phyloP scores from a whole-genome alignment of 306 rosid species.

The Alnus glutinosa region DNA sequence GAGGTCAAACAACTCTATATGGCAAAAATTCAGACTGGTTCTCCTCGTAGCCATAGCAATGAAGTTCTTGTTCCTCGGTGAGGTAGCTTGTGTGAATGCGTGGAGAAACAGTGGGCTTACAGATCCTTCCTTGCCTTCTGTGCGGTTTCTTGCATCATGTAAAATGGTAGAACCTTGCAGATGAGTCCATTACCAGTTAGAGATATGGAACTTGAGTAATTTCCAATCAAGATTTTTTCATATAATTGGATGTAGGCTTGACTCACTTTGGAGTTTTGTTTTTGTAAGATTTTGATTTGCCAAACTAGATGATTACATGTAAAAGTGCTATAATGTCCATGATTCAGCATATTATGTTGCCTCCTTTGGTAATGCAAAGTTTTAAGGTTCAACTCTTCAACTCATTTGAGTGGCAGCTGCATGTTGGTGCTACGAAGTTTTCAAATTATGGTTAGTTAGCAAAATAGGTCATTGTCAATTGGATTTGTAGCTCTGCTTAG shows the following conservation, averaged over 20 bases:
- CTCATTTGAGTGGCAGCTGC: constrained; percentile 18
- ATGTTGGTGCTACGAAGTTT: constrained; percentile 1
- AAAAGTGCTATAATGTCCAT: constrained; percentile 9
- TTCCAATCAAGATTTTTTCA: constrained; percentile 24
- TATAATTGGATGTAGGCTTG: constrained; percentile 33
- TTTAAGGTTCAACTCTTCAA: constrained; percentile 17
- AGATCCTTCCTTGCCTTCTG: constrained; percentile 77
- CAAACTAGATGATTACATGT: constrained; percentile 15
- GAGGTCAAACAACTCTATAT: constrained; percentile 66
- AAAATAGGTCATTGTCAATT: not conserved
- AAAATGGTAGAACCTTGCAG: constrained; percentile 73
- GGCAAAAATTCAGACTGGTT: constrained; percentile 57
- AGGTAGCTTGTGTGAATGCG: constrained; percentile 78
- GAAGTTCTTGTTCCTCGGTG: constrained; percentile 67
- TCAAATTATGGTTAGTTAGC: constrained; percentile 17
- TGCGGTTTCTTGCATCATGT: constrained; percentile 70
- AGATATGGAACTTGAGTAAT: constrained; percentile 70
- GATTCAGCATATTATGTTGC: constrained; percentile 7
- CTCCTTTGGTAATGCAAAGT: constrained; percentile 23
- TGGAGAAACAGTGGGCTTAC: constrained; percentile 79
- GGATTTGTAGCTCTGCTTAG: constrained; percentile 3
- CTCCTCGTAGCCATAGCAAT: constrained; percentile 87
- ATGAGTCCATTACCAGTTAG: constrained; percentile 71
- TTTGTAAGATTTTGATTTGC: constrained; percentile 35
- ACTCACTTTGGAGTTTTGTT: constrained; percentile 29